Conservation (phyloP, 2,329 filamentous ascomycete species). For the Nothopassalora personata region DNA sequence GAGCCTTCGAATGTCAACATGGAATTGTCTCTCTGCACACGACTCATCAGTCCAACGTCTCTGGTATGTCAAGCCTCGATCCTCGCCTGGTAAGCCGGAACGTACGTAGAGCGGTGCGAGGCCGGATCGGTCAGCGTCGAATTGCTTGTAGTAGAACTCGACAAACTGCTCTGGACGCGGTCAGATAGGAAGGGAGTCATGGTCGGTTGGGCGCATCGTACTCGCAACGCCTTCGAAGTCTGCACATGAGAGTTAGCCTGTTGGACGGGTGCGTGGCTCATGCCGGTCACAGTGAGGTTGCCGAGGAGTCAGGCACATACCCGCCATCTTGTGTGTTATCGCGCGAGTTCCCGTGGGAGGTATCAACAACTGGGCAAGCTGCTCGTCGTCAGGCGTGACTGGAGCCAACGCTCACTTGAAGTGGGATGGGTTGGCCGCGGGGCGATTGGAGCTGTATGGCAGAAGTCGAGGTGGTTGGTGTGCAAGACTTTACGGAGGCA, state of each 20-base stretch:
- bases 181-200: slow-evolving; percentile 1
- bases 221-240: slow-evolving; percentile 33
- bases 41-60: slow-evolving; percentile 11
- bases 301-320: slow-evolving; percentile 8
- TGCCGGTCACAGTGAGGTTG: not conserved
- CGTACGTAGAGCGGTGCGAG: slow-evolving; percentile 74
- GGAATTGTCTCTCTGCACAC: slow-evolving; percentile 66
- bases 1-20: slow-evolving; percentile 89
- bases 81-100: not conserved
- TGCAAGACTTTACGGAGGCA: not conserved
- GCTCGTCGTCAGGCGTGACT: not conserved
- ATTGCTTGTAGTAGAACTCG: slow-evolving; percentile 82
- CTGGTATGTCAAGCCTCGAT: not conserved
- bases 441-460: not conserved
- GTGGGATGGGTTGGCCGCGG: not conserved
- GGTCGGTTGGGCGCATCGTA: slow-evolving; percentile 13
- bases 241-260: slow-evolving; percentile 9
- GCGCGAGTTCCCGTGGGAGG: not conserved
- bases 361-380: not conserved
- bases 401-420: not conserved
- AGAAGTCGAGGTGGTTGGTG: not conserved
- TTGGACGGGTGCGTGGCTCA: not conserved
- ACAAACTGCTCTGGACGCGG: slow-evolving; percentile 70
- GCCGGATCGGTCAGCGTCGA: slow-evolving; percentile 64
- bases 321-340: slow-evolving; percentile 16